Evolutionary conservation across 225 moss, liverwort and hornwort species (phyloP), one percentile per base, ranked within the genome.

Genomic region (Physcomitrellopsis africana): DNA sequence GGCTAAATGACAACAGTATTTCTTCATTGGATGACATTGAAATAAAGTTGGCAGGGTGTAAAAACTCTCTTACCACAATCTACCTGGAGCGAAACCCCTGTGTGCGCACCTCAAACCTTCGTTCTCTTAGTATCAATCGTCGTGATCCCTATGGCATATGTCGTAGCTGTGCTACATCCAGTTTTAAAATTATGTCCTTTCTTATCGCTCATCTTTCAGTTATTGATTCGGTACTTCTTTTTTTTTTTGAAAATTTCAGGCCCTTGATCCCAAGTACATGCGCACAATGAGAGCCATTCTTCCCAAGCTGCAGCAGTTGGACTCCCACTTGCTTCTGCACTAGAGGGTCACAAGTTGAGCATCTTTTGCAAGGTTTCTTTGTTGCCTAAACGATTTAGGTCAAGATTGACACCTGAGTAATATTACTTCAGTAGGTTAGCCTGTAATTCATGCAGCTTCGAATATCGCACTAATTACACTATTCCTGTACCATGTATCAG

Each of bases 71-170:
- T 27, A 80, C 77, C 32, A 89, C 86, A 26, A 79, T 91, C 27
- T 91, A 91, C 66, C 65, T 91, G 46, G 81, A 86, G 60, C 86
- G 91, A 7, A 91, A 91, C 60, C 86, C 89, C 32, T 91, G 91
- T 60, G 73, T 76, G 18, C 9, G 76, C 67, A n/a, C 57, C 24
- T 47, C 16, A 64, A 42, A 32, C 19, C 42, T 42, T 29, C 32
- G 11, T 5, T 37, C 32, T 37, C 16, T 62, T 52, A 29, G 4
- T 59, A 10, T 12, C 43, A 10, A 26, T 0, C 26, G 2, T 61
- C 29, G 60, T 61, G 55, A 56, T 56, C 9, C 1, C 55, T 56
- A 20, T n/a, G 8, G 14, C 9, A 3, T 61, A 17, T 26, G 12
- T 16, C 29, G 5, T 15, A 9, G 15, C 3, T 49, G 11, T 27